Base-by-base conservation (phyloP, 306 rosid species). In the Citrullus colocynthis region DNA sequence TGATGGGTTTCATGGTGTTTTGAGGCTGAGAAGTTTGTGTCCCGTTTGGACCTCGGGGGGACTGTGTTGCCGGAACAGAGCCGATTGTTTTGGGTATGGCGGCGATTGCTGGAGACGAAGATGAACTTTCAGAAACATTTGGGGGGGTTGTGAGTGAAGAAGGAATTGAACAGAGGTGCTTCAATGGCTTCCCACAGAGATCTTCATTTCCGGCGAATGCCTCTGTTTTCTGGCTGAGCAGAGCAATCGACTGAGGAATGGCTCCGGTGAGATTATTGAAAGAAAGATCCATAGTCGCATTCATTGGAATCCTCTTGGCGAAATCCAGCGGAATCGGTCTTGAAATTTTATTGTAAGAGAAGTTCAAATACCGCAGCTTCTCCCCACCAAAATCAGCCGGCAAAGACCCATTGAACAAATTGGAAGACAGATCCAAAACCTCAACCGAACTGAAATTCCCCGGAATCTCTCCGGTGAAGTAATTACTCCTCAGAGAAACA, bases 61-160 rank as follows among this genome's bases (percentile, higher is more conserved):
- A 2, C 83, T 75, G 75, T 48, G 93, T 60, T 41, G 72, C 70
- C 9, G 93, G 88, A 63, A 15, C 65, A 56, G 90, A 51, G 79
- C 81, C 90, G 4, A 88, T 84, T 55, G 88, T 88, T 88, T 78
- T 88, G 44, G 99, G 99, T n/a, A 95, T 90, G 74, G 88, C 97
- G 39, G 97, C 99, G 71, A 95, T 90, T 1, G 97, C 99, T 8
- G 97, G 97, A 64, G 97, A 85, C 71, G 96, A 84, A 6, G 90
- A 56, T 18, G 81, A 16, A 10, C 21, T 39, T 39, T 44, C 64
- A 21, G 90, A 66, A 36, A 74, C 72, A 21, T 91, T 93, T 3
- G 91, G 89, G 9, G 91, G 93, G 37, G 62, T 67, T 3, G 97
- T 92, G 2, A 86, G 78, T 20, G 96, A 80, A 3, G 97, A 92